Evolutionary conservation across 208 protist genomes (phyloP), one percentile per base, ranked within the genome.

Genomic region (Acanthamoeba triangularis): DNA sequence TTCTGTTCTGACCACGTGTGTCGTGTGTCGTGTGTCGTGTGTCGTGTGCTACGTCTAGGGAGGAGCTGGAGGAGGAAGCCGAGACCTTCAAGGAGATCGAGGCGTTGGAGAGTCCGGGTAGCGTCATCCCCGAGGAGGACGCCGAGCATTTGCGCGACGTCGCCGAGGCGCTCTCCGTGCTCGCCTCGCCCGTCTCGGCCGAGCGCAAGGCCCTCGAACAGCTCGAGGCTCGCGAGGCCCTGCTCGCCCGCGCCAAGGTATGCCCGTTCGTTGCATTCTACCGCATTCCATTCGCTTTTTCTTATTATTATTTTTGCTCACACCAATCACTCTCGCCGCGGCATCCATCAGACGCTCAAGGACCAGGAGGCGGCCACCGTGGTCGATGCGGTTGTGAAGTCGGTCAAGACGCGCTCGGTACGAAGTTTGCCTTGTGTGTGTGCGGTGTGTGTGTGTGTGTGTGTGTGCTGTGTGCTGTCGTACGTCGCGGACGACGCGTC

Each of bases 41-140:
- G 14, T 13, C 69, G 35, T 41, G 18, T 41, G 69, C 5, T 25
- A 0, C 69, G 11, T 13, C 90, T 47, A 94, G 54, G 69, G 54
- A 82, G 90, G 54, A 94, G 67, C 67, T 87, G 33, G 90, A 94
- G 44, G 90, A 94, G 13, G 47, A 61, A 5, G 90, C 13, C 1
- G 90, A 76, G 54, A 92, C 85, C 23, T 72, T 74, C 56, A 92
- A 92, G 63, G 85, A 92, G 30, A 92, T 92, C 56, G 85, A 92
- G 47, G 59, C 54, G 44, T n/a, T 92, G 85, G 85, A 92, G 63
- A 74, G 85, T 33, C 59, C 85, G 20, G 59, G 59, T 56, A 92
- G 59, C 85, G 85, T 76, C 35, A 92, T 76, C 59, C 85, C 85
- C 28, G 85, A 92, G 59, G 85, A 92, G 25, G 59, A 92, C 37